A percentile compares a stretch with the other conserved stretches of the same genome.
These are phyloP conservation scores for Camellia oleifera DNA, from an alignment of 179 eudicot species.

Conservation along the genomic window DNA sequence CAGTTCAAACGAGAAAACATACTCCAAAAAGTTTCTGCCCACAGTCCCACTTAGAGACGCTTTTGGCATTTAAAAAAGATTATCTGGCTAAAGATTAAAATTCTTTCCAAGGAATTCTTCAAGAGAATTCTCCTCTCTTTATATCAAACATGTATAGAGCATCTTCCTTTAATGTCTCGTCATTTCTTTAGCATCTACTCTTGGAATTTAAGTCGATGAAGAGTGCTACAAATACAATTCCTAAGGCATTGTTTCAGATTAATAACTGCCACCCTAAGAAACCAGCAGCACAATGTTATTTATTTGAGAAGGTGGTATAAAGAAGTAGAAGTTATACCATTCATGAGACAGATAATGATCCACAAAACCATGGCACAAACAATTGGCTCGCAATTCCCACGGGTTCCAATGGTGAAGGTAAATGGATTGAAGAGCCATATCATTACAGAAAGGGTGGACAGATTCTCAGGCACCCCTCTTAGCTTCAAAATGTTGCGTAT, in stretches of 20 bases:
- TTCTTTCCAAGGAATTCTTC: not conserved
- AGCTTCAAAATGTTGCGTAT: constrained; percentile 78
- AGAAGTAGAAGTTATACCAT: constrained; percentile 46
- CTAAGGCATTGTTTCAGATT: not conserved
- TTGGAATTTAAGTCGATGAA: too few relatives aligned
- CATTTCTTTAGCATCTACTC: not conserved
- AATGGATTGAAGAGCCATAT: constrained; percentile 97
- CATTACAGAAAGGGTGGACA: constrained; percentile 50
- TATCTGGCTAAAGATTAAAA: not conserved
- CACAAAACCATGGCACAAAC: constrained; percentile 90
- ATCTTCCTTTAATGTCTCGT: not conserved
- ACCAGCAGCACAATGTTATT: not conserved
- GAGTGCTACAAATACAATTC: not conserved
- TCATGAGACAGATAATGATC: constrained; percentile 85
- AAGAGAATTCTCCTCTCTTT: not conserved
- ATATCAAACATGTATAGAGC: not conserved
- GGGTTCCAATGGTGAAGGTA: constrained; percentile 98
- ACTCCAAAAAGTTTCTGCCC: not conserved
- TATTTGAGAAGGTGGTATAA: not conserved
- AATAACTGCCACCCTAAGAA: not conserved
- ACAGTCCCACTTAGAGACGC: not conserved
- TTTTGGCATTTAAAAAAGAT: not conserved
- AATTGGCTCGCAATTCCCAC: constrained; percentile 97
- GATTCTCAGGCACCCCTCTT: constrained; percentile 75
- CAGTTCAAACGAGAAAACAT: not conserved